Evolutionary conservation across 2,329 filamentous ascomycete species (phyloP).

Genomic region (Trichophyton mentagrophytes): DNA sequence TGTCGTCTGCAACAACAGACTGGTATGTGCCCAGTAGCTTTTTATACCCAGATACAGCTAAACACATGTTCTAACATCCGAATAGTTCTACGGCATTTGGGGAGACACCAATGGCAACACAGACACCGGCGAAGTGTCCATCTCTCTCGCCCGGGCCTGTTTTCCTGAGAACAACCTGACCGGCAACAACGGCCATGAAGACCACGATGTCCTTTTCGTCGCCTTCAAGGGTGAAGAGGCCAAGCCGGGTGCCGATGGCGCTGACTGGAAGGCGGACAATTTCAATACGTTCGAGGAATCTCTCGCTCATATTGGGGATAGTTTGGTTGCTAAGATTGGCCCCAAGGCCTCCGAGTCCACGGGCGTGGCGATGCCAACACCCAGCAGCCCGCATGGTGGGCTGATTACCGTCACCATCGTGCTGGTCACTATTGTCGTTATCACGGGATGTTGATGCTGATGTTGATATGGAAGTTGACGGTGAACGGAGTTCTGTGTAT

Average conservation of each 20-base stretch:
- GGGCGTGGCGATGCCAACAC: background rate
- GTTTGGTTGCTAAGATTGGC: slow-evolving; percentile 17
- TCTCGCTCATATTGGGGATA: slow-evolving; percentile 16
- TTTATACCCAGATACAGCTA: background rate
- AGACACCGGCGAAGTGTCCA: slow-evolving; percentile 44
- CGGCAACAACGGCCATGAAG: slow-evolving; percentile 44
- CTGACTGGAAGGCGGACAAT: slow-evolving; percentile 42
- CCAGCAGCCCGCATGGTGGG: background rate
- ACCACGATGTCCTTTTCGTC: slow-evolving; percentile 49
- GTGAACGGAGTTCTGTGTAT: too few species aligned
- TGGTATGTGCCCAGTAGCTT: slow-evolving; percentile 22
- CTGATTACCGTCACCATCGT: background rate
- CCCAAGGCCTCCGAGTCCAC: background rate
- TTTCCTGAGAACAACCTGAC: slow-evolving; percentile 40
- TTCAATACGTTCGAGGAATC: slow-evolving; percentile 35
- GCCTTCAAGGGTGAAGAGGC: slow-evolving; percentile 47
- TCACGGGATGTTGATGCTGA: background rate
- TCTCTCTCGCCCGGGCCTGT: slow-evolving; percentile 46
- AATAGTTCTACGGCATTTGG: slow-evolving; percentile 45
- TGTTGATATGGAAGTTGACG: too few species aligned
- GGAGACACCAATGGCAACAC: slow-evolving; percentile 47
- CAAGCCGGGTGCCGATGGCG: slow-evolving; percentile 44
- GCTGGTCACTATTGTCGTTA: background rate
- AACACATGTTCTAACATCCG: background rate
- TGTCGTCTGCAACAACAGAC: slow-evolving; percentile 40